These are phyloP conservation scores for Solanum sejunctum DNA, from an alignment of 257 asterid species.

Conservation along the genomic window DNA sequence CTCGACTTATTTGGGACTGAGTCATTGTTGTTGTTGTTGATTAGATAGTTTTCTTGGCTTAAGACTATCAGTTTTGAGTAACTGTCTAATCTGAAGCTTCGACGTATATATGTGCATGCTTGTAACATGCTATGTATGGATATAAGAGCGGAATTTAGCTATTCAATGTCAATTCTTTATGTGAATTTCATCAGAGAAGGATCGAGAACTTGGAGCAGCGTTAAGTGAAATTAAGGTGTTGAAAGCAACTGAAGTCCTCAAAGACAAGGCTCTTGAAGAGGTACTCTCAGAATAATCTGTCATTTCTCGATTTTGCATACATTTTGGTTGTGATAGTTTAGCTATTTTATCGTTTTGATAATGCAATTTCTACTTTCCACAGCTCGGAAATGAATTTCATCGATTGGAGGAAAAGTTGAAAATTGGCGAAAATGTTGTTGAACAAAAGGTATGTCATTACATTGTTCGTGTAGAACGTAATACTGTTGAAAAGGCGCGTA, in stretches of 20 bases:
- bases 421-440: slow-evolving; percentile 30
- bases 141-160: background rate
- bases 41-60: background rate
- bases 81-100: background rate
- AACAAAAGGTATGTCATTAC: slow-evolving; percentile 45
- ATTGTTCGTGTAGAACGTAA: background rate
- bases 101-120: background rate
- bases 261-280: slow-evolving; percentile 78
- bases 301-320: background rate
- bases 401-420: slow-evolving; percentile 50
- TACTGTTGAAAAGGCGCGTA: background rate
- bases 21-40: background rate
- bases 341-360: background rate
- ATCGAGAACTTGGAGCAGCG: slow-evolving; percentile 49
- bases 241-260: slow-evolving; percentile 51
- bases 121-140: background rate
- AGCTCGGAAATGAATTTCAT: slow-evolving; percentile 50
- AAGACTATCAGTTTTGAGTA: background rate
- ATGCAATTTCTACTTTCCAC: slow-evolving; percentile 11
- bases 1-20: background rate
- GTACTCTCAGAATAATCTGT: slow-evolving; percentile 12
- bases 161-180: background rate
- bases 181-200: slow-evolving; percentile 44
- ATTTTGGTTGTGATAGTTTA: background rate
- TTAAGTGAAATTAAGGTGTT: slow-evolving; percentile 64